Evolutionary conservation across 306 rosid genomes (phyloP), one percentile per base, ranked within the genome.

Genomic region (Cucurbita moschata): DNA sequence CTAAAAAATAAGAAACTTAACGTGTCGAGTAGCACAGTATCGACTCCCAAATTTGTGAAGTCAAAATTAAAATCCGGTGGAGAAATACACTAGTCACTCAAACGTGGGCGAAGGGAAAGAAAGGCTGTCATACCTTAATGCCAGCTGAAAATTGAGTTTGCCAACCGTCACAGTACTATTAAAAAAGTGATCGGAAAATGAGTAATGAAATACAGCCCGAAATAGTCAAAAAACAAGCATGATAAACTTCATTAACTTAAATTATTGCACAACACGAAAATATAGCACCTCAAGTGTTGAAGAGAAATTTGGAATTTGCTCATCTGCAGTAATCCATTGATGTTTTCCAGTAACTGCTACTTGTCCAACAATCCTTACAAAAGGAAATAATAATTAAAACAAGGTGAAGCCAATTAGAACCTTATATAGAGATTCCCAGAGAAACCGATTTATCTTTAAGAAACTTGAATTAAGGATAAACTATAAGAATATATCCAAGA

Each of bases 341-440:
- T 95, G 88, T 79, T 85, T 89, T 79, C 97, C 96, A 8, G 92
- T 88, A 72, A 83, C 88, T 53, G 99, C 96, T 75, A 91, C 99
- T 80, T 91, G 91, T 75, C 97, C 96, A 82, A 95, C 96, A 81
- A 88, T 80, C 82, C 97, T 95, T 30, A 83, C 58, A 42, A 79
- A 73, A 85, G 46, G 42, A 71, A 79, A 80, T 49, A 56, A 75
- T 52, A 47, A 59, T 59, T 59, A 47, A 44, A 52, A 26, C 40
- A 40, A 58, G 43, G 10, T 58, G 51, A 44, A 74, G 43, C 51
- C 43, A 51, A 10, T 15, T n/a, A 60, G 18, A 47, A 18, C 4
- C 16, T n/a, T 18, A 26, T 13, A 69, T 30, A 54, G 7, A 63
- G 7, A 63, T 50, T 54, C 23, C 21, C 10, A 40, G 5, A 52